Evolutionary conservation across 176 grass and related monocot genomes (phyloP).

Genomic region (Cenchrus purpureus): DNA sequence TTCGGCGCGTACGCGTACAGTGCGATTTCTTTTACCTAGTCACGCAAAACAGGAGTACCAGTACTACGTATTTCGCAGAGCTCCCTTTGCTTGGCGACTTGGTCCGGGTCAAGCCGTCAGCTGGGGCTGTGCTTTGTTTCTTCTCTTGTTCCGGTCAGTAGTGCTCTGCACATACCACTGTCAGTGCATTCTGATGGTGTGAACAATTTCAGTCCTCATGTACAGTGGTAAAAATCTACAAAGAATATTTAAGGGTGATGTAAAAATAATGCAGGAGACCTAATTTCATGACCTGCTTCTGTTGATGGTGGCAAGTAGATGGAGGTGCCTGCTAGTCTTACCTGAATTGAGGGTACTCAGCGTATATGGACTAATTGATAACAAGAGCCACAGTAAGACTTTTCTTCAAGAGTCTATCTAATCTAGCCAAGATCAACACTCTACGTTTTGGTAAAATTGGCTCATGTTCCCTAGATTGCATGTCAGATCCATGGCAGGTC

Average conservation of each 20-base stretch:
- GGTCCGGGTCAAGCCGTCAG: conserved; percentile 34
- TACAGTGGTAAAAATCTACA: neutral
- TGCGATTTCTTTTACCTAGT: conserved; percentile 36
- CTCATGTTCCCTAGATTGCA: too few relatives aligned
- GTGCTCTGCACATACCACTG: neutral
- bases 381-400: too few relatives aligned
- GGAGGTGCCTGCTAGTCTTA: neutral
- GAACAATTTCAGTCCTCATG: neutral
- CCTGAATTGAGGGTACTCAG: too few relatives aligned
- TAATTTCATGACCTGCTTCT: neutral
- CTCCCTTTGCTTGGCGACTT: conserved; percentile 2
- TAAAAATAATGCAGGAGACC: neutral
- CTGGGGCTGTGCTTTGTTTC: neutral
- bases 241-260: neutral
- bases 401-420: too few relatives aligned
- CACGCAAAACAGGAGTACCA: conserved; percentile 8
- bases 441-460: too few relatives aligned
- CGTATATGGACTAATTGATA: too few relatives aligned
- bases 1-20: neutral
- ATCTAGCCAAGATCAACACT: too few relatives aligned
- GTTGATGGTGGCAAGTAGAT: neutral
- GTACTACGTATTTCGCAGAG: neutral
- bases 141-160: neutral
- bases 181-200: neutral
- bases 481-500: too few relatives aligned